Base-by-base conservation (phyloP, 1,284 basidiomycete genomes). In the Lignosus rhinocerotis region DNA sequence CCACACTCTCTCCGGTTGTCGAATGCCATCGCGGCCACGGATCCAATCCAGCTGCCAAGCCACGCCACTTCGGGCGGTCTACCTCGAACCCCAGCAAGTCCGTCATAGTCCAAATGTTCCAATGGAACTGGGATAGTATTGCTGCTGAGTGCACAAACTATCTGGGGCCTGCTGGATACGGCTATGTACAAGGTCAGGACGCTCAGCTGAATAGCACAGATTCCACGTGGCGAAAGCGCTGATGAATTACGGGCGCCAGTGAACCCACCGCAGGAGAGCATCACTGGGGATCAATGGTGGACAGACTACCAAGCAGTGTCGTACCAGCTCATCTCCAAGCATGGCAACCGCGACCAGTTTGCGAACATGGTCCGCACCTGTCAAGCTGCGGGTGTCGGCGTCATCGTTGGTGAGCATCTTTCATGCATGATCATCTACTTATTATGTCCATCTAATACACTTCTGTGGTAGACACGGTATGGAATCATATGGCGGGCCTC, bases 231-330 rank as follows among this genome's bases (percentile, higher is more conserved):
- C 39, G 31, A 43, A 12, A 31, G 30, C 8, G 39, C 41, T 33
- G 50, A 59, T 16, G 54, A 58, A 49, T 6, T 38, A 11, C 43
- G 43, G 4, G 43, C 47, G 66, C 55, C 68, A 83, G 82, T 80
- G 51, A 80, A 77, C 67, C 80, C 79, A 5, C 75, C 80, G 7
- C 74, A 76, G 49, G 81, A 83, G 59, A 78, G 80, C 61, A 69
- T 83, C 48, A 68, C 70, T 31, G 84, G 84, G 10, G 30, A 70
- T 7, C 76, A 85, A 65, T 87, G 86, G 85, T 87, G 85, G 85
- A 87, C 85, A 0, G 85, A 87, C 67, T 87, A 88, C 66, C 86
- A 88, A 62, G 83, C 84, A 7, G 85, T 87, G 1, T 86, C 85
- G 0, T 87, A 86, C 66, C 84, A 59, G 34, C 66, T 87, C 51